These are phyloP conservation scores for Exserohilum turcica DNA, from an alignment of 2,329 filamentous ascomycete genomes.

Conservation along the genomic window DNA sequence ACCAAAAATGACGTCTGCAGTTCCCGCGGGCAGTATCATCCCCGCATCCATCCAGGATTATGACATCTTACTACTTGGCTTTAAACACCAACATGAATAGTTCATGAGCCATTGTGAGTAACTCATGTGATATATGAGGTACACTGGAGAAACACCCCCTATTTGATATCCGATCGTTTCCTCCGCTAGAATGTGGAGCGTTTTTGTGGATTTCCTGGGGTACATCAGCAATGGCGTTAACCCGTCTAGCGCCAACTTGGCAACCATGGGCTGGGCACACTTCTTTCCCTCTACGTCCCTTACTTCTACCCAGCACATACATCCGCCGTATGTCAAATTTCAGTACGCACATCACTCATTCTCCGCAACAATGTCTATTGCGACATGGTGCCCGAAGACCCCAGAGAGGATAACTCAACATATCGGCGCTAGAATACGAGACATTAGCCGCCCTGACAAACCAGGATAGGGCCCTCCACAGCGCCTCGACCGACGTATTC, in stretches of 20 bases:
- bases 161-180: background rate
- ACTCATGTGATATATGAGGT: no score
- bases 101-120: background rate
- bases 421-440: no score
- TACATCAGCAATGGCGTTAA: constrained; percentile 11
- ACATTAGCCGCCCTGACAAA: no score
- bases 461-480: background rate
- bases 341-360: background rate
- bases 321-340: background rate
- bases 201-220: constrained; percentile 19
- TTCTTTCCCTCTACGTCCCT: background rate
- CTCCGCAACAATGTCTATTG: background rate
- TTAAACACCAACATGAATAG: background rate
- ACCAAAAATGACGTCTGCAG: constrained; percentile 22
- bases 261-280: background rate
- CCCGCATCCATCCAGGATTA: background rate
- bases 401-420: background rate
- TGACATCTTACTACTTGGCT: no score
- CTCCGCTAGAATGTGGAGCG: constrained; percentile 10
- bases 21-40: constrained; percentile 6
- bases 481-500: background rate
- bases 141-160: background rate
- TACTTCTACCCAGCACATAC: background rate
- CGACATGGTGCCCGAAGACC: no score
- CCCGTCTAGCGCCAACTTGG: background rate